Evolutionary conservation across 495 filamentous ascomycete species (phyloP), one percentile per base, ranked within the genome.

Genomic region (Baudoinia panamericana): DNA sequence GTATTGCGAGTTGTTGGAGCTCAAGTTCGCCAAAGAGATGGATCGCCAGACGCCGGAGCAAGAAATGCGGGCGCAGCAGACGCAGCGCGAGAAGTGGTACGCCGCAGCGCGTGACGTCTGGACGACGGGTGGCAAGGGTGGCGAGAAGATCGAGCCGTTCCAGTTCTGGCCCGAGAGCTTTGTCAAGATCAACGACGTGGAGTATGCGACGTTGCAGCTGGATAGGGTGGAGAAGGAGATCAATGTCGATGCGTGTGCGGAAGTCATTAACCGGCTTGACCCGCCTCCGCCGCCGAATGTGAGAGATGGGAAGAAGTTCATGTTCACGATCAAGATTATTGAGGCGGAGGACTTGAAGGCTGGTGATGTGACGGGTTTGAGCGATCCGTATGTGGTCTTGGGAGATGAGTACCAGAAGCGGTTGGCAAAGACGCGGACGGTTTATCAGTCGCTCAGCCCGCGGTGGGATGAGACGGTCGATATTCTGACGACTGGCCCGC

Each of bases 301-400:
- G 20, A 74, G 75, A 56, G 43, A 50, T 17, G 64, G 67, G 4
- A 78, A 74, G 21, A 90, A 87, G 41, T 95, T 93, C 55, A 84
- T 96, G 34, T 99, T 99, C 59, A 96, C 92, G 1, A 87, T 96
- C 61, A 99, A 99, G 65, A 84, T 99, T 35, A 85, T 99, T 21
- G 92, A 99, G 54, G 92, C 82, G n/a, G 92, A 99, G 61, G 92
- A 96, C 51, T 62, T 99, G 47, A 96, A 94, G 57, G 86, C 92
- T 12, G 96, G 93, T 54, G 92, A 99, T 62, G 82, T 93, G 45
- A 85, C 80, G 51, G 92, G 92, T 38, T 72, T 76, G 42, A 95
- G 88, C 58, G 92, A 99, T 64, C 92, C 92, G 9, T 99, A 99
- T 53, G 87, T 96, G 4, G 87, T 99, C 18, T 73, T 99, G 41